These are phyloP conservation scores for Boletus insuetus DNA, from an alignment of 768 basidiomycete genomes.

Conservation along the genomic window DNA sequence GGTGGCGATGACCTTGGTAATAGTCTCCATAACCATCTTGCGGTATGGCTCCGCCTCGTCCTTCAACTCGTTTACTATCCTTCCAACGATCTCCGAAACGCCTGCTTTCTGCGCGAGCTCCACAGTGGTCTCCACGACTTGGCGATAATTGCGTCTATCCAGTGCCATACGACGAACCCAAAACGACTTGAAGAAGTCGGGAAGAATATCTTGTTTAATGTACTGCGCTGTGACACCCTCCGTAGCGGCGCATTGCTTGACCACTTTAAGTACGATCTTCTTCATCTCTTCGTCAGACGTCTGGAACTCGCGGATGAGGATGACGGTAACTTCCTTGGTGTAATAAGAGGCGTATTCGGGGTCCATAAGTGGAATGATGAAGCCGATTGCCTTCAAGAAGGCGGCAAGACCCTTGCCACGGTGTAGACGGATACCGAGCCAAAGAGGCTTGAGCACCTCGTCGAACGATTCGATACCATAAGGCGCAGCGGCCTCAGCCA, in stretches of 20 bases:
- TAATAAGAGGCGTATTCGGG: conserved; percentile 99
- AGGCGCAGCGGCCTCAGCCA: conserved; percentile 95
- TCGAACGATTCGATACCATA: conserved; percentile 99
- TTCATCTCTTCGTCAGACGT: conserved; percentile 99
- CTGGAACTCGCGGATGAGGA: conserved; percentile 97
- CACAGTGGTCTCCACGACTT: conserved; percentile 98
- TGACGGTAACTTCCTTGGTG: conserved; percentile 95
- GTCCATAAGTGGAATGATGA: conserved; percentile 99
- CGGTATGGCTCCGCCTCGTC: conserved; percentile 72
- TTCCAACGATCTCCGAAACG: conserved; percentile 92
- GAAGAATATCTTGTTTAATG: conserved; percentile 96
- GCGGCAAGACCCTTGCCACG: conserved; percentile 78
- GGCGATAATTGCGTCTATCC: conserved; percentile 92
- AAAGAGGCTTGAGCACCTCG: conserved; percentile 81
- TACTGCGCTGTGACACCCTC: conserved; percentile 96
- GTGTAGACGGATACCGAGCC: conserved; percentile 76
- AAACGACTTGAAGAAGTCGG: conserved; percentile 99
- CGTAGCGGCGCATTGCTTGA: conserved; percentile 97
- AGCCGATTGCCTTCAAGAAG: conserved; percentile 91
- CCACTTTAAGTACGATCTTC: conserved; percentile 98
- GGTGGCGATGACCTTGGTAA: conserved; percentile 91
- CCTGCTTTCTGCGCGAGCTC: conserved; percentile 97
- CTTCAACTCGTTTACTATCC: conserved; percentile 65
- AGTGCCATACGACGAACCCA: conserved; percentile 99
- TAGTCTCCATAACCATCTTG: conserved; percentile 99